Base-by-base conservation (phyloP, 2,329 filamentous ascomycete genomes). In the Paraconiothyrium brasiliense region DNA sequence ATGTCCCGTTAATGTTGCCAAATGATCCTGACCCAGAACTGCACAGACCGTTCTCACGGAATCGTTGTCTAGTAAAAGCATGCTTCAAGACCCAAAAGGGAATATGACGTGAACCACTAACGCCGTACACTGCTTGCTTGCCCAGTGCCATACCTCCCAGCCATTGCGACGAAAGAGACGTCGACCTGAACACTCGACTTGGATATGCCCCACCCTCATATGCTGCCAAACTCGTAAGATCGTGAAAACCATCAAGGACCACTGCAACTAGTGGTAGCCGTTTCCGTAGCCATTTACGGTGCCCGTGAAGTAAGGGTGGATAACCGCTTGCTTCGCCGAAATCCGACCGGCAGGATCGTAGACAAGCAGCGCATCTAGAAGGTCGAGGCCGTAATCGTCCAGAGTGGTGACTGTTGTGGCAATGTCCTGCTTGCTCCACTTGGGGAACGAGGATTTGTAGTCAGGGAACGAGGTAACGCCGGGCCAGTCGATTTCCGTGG, bases 401-500 rank as follows among this genome's bases (percentile, higher is more conserved):
- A 97, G 86, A 57, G 85, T 90, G 47, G 87, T 86, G 72, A 93
- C 92, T 39, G 95, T 84, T 32, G 87, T 82, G 52, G 84, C 83
- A 27, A 86, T 84, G 61, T 86, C 84, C 73, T 93, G 90, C 60
- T 92, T 88, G 71, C 86, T 85, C 93, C 93, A 97, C 81, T 96
- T 96, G 67, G 93, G 93, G 81, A 97, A 97, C 3, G 92, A 94
- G 32, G 91, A 79, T 81, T 97, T 97, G 85, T 93, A 97, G 79
- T 97, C 94, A 46, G 93, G 93, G 82, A 96, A 96, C 8, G 92
- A 93, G n/a, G 92, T 95, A 61, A 97, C 93, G 63, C 93, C 93
- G 35, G 93, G 93, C 93, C 93, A 97, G 61, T 88, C 85, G 8
- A 88, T 84, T 76, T 97, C 93, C 57, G 88, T 88, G 3, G 93